Conservation (phyloP, 2,329 filamentous ascomycete genomes). For the Emydomyces testavorans region DNA sequence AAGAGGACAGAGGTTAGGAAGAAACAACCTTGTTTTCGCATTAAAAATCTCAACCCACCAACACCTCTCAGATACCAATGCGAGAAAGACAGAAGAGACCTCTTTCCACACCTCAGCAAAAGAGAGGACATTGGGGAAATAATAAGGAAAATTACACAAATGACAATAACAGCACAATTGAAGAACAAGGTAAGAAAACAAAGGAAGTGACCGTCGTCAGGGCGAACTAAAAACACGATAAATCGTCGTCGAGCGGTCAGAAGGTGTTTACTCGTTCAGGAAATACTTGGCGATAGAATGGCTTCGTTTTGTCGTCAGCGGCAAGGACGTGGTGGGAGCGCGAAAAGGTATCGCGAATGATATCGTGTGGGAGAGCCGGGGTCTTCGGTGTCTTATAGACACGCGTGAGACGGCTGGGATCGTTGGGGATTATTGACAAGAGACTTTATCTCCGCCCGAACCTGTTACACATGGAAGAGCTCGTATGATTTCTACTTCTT, state of each 20-base stretch:
- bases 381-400: background rate
- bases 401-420: background rate
- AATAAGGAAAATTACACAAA: slow-evolving; percentile 10
- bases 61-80: slow-evolving; percentile 10
- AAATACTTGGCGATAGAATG: background rate
- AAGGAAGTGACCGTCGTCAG: background rate
- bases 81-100: slow-evolving; percentile 5
- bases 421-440: slow-evolving; percentile 8
- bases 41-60: slow-evolving; percentile 21
- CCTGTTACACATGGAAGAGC: slow-evolving; percentile 65
- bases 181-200: background rate
- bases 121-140: slow-evolving; percentile 7
- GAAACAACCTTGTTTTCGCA: slow-evolving; percentile 13
- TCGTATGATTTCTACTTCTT: slow-evolving; percentile 62
- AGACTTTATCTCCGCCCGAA: slow-evolving; percentile 78
- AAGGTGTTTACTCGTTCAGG: background rate
- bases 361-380: background rate
- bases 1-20: slow-evolving; percentile 8
- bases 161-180: background rate
- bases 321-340: background rate
- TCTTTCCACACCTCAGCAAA: slow-evolving; percentile 6
- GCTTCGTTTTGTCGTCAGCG: background rate
- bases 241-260: background rate
- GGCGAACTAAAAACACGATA: slow-evolving; percentile 1
- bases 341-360: background rate